A percentile compares a stretch with the other conserved stretches of the same genome.
These are phyloP conservation scores for Jasminum sambac DNA, from an alignment of 257 asterid genomes.

Conservation along the genomic window DNA sequence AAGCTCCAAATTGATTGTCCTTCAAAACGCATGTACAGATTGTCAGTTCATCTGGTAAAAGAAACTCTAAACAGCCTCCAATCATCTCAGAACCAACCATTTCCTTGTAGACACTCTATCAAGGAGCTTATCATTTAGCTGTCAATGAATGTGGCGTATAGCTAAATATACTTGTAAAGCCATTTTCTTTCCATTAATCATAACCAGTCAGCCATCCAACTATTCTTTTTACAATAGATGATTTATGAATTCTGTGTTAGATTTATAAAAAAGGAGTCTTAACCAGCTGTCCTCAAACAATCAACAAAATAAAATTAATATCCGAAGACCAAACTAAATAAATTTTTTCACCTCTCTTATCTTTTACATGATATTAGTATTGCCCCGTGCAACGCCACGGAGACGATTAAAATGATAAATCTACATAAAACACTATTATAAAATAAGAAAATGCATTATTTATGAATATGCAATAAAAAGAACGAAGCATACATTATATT, in stretches of 20 bases:
- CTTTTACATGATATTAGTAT: background rate
- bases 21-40: conserved; percentile 31
- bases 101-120: background rate
- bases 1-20: conserved; percentile 50
- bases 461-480: no score
- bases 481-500: no score
- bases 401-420: no score
- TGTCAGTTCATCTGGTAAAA: conserved; percentile 24
- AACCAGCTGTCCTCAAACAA: background rate
- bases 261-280: background rate
- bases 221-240: background rate
- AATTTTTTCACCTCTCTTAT: background rate
- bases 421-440: no score
- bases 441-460: no score
- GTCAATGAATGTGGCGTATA: background rate
- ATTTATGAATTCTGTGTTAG: background rate
- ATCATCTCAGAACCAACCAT: background rate
- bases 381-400: no score
- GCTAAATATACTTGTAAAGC: background rate
- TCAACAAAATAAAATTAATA: background rate
- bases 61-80: conserved; percentile 5
- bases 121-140: background rate
- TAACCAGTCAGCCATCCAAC: background rate
- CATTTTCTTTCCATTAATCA: background rate
- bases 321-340: background rate